These are phyloP conservation scores for Casaregolazyma lundiana DNA, from an alignment of 1,139 yeast species.

Conservation along the genomic window DNA sequence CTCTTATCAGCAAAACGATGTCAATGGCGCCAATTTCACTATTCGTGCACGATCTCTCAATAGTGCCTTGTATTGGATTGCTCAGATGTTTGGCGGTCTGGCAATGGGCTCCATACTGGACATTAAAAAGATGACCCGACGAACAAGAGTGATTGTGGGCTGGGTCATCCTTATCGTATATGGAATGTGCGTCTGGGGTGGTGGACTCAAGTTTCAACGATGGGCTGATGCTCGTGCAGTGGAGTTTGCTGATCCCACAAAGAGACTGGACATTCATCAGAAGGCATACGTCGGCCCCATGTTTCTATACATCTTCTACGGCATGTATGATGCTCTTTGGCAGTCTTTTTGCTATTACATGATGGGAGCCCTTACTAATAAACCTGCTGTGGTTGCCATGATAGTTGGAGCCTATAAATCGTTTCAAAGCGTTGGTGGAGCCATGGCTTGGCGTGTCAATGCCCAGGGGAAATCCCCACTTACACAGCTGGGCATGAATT, in stretches of 20 bases:
- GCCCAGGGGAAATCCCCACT: constrained; percentile 40
- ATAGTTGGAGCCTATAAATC: constrained; percentile 50
- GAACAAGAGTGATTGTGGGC: constrained; percentile 44
- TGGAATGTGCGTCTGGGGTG: constrained; percentile 55
- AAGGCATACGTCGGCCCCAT: constrained; percentile 48
- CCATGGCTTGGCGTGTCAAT: constrained; percentile 55
- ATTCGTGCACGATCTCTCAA: constrained; percentile 54
- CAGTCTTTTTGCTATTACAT: constrained; percentile 39
- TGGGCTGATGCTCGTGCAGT: constrained; percentile 16
- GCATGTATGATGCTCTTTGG: constrained; percentile 53
- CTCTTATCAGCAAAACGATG: constrained; percentile 54
- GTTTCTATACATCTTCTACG: constrained; percentile 58
- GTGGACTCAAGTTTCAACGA: constrained; percentile 48
- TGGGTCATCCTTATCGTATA: constrained; percentile 40
- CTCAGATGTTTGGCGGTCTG: constrained; percentile 55
- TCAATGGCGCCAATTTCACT: constrained; percentile 50
- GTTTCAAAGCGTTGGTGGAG: constrained; percentile 57
- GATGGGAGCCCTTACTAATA: constrained; percentile 13
- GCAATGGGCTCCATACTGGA: constrained; percentile 46
- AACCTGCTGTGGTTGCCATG: constrained; percentile 8
- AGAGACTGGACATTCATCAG: constrained; percentile 19
- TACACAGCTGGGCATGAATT: constrained; percentile 45
- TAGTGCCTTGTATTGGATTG: constrained; percentile 52
- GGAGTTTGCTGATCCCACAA: constrained; percentile 7
- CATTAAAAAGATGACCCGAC: constrained; percentile 37